phyloP scores from a whole-genome alignment of 495 filamentous ascomycete genomes.

The Staphylotrichum tortipilum region DNA sequence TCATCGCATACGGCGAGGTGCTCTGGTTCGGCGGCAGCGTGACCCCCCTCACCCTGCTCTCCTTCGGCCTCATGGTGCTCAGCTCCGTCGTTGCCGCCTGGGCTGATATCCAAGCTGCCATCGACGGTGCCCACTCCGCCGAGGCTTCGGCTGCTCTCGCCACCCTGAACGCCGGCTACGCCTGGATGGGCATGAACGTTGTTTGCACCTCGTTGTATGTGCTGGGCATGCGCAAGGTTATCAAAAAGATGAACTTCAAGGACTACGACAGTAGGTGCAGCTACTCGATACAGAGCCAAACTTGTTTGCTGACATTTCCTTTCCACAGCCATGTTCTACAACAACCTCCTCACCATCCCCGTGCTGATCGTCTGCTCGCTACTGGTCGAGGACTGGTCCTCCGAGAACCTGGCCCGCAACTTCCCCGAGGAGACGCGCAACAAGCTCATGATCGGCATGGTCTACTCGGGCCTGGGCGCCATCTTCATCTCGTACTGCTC shows the following conservation, averaged over 20 bases:
- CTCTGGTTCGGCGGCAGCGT: conserved; percentile 98
- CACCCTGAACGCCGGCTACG: conserved; percentile 89
- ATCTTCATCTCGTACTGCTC: conserved; percentile 99
- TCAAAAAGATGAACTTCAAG: conserved; percentile 99
- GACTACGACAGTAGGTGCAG: conserved; percentile 88
- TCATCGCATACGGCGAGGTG: conserved; percentile 97
- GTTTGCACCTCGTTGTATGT: conserved; percentile 89
- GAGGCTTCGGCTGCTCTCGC: conserved; percentile 69
- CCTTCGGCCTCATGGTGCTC: conserved; percentile 95
- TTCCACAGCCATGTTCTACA: conserved; percentile 99
- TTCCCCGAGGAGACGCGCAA: conserved; percentile 74
- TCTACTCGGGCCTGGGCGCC: conserved; percentile 85
- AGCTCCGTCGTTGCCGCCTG: conserved; percentile 93
- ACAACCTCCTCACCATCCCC: conserved; percentile 96
- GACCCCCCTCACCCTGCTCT: conserved; percentile 77
- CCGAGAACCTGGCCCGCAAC: conserved; percentile 72
- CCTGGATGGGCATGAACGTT: conserved; percentile 98
- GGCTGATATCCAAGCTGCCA: conserved; percentile 90
- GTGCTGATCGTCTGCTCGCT: conserved; percentile 78
- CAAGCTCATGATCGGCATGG: conserved; percentile 73
- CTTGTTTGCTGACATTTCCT: too few relatives aligned
- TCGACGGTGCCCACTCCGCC: conserved; percentile 46
- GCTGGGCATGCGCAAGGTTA: conserved; percentile 92
- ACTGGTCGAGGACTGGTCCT: conserved; percentile 85
- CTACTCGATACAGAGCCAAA: background rate